Base-by-base conservation (phyloP, 352 stramenopile genomes). In the Globisporangium paddicum region DNA sequence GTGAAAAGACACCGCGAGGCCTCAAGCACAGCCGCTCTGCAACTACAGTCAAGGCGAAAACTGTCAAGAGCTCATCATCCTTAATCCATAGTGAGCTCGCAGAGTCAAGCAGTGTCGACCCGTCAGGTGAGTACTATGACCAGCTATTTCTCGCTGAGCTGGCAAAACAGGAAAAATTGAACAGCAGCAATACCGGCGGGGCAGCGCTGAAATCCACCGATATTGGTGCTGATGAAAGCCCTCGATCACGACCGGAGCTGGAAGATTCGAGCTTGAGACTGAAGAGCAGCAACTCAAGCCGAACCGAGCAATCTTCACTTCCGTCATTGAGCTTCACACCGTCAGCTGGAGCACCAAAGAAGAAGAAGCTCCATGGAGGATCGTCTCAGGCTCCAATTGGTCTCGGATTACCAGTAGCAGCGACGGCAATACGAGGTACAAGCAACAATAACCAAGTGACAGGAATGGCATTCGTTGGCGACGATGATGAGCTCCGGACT, bases 111-210 rank as follows among this genome's bases (percentile, higher is more conserved):
- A 25, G 6, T 23, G 19, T n/a, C 4, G 37, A 49, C 28, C 25
- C 42, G 9, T 60, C 63, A 8, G 68, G 16, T 26, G 63, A 81
- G 19, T 45, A 46, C 4, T 79, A 75, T 45, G 79, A 87, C 45
- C 64, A 73, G 57, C 51, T 87, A 42, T 93, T 93, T 51, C 64
- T 91, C 0, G 74, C 73, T 0, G 83, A 93, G 13, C 63, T 93
- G 0, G 76, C 70, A 2, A 89, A 79, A 28, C 81, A 91, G 14
- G 34, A 60, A 8, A 37, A 52, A 34, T 1, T 41, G 14, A 47
- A 28, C 11, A 44, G 7, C 25, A 42, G 46, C 32, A 25, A 13
- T 40, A 25, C 7, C 2, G 23, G 52, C 19, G 34, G 47, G 19
- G 18, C 66, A 63, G 26, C 30, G 49, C 3, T 46, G 23, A 28